Evolutionary conservation across 116 monocot species (phyloP), one percentile per base, ranked within the genome.

Genomic region (Trichopus zeylanicus): DNA sequence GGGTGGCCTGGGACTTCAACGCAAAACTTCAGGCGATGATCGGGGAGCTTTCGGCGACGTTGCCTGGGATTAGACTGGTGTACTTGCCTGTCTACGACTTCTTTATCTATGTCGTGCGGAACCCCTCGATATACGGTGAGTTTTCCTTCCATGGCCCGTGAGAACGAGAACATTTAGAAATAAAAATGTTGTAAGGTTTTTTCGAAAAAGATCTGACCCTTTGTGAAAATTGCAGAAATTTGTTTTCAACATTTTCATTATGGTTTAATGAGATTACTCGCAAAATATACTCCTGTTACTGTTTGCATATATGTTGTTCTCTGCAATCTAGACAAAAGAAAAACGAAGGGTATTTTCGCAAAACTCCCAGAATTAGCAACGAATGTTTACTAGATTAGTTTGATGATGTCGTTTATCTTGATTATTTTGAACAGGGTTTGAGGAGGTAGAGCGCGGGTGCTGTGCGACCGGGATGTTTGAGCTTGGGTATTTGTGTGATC

Each of bases 91-190:
- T 81, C 0, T 92, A 83, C 46, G 78, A 81, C 6, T 0, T 20
- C 3, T 25, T 73, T 26, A 35, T 67, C 5, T 7, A 52, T 18
- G 46, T 83, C 23, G 62, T 83, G 31, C 51, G 56, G 4, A 78
- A 75, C 29, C 92, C 92, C 15, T 54, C 75, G 1, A 6, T 29
- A 3, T 75, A 78, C 49, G 92, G 92, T 92, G 67, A 73, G 70
- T 60, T 2, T 15, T 60, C 30, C 21, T 30, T 21, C 13, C n/a
- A n/a, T n/a, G n/a, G n/a, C n/a, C n/a, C n/a, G n/a, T n/a, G n/a
- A n/a, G n/a, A n/a, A n/a, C n/a, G n/a, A n/a, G n/a, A n/a, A n/a
- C n/a, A n/a, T n/a, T n/a, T n/a, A n/a, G n/a, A n/a, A n/a, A n/a
- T n/a, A n/a, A n/a, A n/a, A n/a, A n/a, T n/a, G n/a, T n/a, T n/a